Evolutionary conservation across 23 red algal genomes (phyloP).

Genomic region (Agarophyton chilense): DNA sequence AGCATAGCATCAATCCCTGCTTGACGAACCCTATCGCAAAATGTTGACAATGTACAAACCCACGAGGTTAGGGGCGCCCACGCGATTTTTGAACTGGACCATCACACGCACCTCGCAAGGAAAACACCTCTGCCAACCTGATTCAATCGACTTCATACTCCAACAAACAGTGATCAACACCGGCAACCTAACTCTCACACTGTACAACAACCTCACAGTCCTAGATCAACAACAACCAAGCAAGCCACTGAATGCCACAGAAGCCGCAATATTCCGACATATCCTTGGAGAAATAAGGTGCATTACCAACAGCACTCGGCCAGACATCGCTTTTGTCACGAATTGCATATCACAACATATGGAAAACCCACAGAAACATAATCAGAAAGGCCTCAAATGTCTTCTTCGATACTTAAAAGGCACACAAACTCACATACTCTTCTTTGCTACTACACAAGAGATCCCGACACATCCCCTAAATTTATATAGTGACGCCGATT

Average conservation of each 20-base stretch:
- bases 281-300: slow-evolving; percentile 19
- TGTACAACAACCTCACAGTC: too few relatives aligned
- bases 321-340: background rate
- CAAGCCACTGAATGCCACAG: background rate
- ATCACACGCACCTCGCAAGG: background rate
- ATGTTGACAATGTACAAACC: background rate
- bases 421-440: background rate
- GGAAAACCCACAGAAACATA: background rate
- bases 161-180: background rate
- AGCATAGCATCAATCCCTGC: background rate
- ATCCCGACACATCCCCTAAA: background rate
- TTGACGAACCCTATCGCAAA: background rate
- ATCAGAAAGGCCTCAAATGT: background rate
- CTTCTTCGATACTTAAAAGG: too few relatives aligned
- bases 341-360: background rate
- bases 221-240: background rate
- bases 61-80: background rate
- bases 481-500: background rate
- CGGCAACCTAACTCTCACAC: background rate
- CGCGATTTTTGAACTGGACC: slow-evolving; percentile 23
- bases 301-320: background rate
- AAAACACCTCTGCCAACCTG: background rate
- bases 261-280: background rate
- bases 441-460: background rate
- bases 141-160: slow-evolving; percentile 8